phyloP scores from a whole-genome alignment of 164 flowering plant species.

The Santalum album region DNA sequence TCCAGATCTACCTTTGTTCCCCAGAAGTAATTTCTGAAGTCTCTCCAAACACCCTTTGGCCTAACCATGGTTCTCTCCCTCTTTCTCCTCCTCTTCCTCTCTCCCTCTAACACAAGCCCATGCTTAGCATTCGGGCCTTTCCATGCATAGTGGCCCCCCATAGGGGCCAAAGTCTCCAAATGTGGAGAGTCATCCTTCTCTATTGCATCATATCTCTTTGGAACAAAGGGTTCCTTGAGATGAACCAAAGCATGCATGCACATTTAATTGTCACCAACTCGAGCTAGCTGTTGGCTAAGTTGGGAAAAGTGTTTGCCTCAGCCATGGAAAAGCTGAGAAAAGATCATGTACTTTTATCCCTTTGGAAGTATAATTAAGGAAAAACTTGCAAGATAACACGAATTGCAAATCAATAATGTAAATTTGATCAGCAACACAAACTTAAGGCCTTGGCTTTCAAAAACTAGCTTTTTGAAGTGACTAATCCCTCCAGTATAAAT shows the following conservation, averaged over 20 bases:
- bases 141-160: constrained; percentile 26
- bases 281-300: constrained; percentile 21
- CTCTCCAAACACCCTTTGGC: constrained; percentile 44
- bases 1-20: background rate
- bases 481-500: constrained; percentile 20
- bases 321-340: constrained; percentile 20
- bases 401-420: constrained; percentile 25
- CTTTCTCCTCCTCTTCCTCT: no score
- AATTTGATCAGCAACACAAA: constrained; percentile 14
- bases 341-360: constrained; percentile 9
- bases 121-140: constrained; percentile 24
- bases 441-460: constrained; percentile 8
- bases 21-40: constrained; percentile 8
- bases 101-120: constrained; percentile 21
- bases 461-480: constrained; percentile 7
- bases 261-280: constrained; percentile 15
- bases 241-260: constrained; percentile 21
- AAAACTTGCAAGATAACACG: constrained; percentile 12
- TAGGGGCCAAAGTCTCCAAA: constrained; percentile 33
- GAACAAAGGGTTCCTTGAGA: constrained; percentile 26
- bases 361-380: constrained; percentile 22
- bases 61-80: constrained; percentile 79
- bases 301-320: constrained; percentile 10
- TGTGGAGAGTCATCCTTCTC: constrained; percentile 18
- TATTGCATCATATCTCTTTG: constrained; percentile 20